Conservation (phyloP, 2,329 filamentous ascomycete genomes). For the Nemania sp. region DNA sequence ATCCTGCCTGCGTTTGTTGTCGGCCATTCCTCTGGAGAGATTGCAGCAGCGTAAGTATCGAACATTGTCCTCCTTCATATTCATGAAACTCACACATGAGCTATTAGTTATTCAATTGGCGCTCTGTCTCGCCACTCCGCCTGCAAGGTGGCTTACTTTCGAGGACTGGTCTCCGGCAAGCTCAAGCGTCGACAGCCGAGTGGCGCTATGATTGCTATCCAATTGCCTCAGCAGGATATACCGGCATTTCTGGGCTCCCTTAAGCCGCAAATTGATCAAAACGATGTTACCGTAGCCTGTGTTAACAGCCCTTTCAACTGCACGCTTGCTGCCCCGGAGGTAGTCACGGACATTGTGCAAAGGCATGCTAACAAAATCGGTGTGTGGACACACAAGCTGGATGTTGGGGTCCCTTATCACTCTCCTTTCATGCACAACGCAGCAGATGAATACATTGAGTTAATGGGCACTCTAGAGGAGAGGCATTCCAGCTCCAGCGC, state of each 20-base stretch:
- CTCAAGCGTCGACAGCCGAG: background rate
- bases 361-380: conserved; percentile 17
- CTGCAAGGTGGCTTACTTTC: background rate
- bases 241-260: conserved; percentile 26
- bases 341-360: conserved; percentile 29
- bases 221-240: too few species aligned
- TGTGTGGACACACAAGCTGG: conserved; percentile 35
- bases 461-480: background rate
- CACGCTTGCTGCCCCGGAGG: conserved; percentile 32
- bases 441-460: conserved; percentile 22
- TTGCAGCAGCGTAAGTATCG: background rate
- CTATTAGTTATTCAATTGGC: background rate
- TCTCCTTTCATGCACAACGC: conserved; percentile 27
- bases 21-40: conserved; percentile 3
- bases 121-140: background rate
- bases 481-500: background rate
- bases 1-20: background rate
- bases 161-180: background rate
- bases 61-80: too few species aligned
- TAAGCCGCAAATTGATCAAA: background rate
- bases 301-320: conserved; percentile 37
- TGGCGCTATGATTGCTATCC: too few species aligned
- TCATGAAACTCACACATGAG: background rate
- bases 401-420: conserved; percentile 34
- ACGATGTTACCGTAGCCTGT: conserved; percentile 29